Percentiles rank a stretch among this genome's conserved stretches.
Evolutionary conservation across 75 land plant genomes (phyloP).

Genomic region (Sequoia sempervirens): DNA sequence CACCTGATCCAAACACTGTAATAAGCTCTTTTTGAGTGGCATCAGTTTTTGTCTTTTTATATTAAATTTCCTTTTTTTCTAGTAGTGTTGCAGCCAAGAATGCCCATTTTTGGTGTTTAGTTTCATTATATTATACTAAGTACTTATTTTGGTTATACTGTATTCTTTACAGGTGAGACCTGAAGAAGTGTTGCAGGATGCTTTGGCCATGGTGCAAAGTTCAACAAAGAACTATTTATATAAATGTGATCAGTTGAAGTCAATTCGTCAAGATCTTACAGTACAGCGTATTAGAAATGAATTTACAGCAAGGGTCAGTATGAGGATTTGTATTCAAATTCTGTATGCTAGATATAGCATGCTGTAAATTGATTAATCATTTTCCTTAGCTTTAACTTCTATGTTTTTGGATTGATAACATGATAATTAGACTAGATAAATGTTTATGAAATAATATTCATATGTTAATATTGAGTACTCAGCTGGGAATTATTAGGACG

Average conservation of each 20-base stretch:
- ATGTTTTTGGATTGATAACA: neutral
- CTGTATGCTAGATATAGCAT: neutral
- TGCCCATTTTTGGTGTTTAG: neutral
- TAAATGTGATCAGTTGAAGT: slow-evolving; percentile 97
- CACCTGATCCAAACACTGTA: slow-evolving; percentile 96
- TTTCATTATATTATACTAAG: slow-evolving; percentile 2
- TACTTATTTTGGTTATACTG: neutral
- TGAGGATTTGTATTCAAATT: neutral
- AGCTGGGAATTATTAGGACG: neutral
- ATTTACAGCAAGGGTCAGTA: slow-evolving; percentile 78
- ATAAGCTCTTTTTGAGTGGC: slow-evolving; percentile 1
- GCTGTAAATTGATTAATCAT: neutral
- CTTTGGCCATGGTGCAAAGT: slow-evolving; percentile 72
- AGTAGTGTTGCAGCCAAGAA: too few relatives aligned
- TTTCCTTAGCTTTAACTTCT: neutral
- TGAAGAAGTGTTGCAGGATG: slow-evolving; percentile 86
- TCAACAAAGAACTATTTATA: slow-evolving; percentile 85
- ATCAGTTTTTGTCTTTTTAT: slow-evolving; percentile 1
- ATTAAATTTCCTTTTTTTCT: neutral
- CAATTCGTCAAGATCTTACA: slow-evolving; percentile 96
- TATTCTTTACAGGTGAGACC: slow-evolving; percentile 74
- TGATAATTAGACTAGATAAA: neutral
- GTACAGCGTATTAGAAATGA: slow-evolving; percentile 88
- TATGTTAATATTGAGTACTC: neutral
- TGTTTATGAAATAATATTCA: neutral